Base-by-base conservation (phyloP, 306 rosid genomes). In the Rosa persica region DNA sequence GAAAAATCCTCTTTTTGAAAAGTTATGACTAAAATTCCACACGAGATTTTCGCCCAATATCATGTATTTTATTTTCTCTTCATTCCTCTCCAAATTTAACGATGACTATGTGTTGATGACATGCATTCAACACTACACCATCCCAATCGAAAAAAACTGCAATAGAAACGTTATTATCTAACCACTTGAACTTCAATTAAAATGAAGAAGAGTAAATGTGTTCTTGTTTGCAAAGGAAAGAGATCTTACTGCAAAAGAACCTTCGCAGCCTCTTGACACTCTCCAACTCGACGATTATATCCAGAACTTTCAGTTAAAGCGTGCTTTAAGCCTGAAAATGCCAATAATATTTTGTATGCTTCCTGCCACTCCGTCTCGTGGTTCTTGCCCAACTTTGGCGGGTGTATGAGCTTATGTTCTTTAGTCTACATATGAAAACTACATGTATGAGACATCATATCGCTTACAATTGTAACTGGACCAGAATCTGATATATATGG, bases 271-370 rank as follows among this genome's bases (percentile, higher is more conserved):
- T 93, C 96, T 83, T 61, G 97, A 85, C 98, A 95, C 85, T 95
- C 98, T 34, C 83, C 48, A 84, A 95, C 98, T 55, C 98, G 93
- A 79, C 51, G 77, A 79, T 95, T 95, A 87, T 92, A 95, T 78
- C 98, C 98, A 79, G 96, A 90, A 87, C 85, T 87, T 72, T 25
- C 78, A 48, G 94, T 87, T 86, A 95, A 87, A 85, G 95, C 89
- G 8, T 93, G 91, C 89, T 87, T 95, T 87, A 95, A 81, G 65
- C 98, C 98, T 55, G 98, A 95, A 84, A 91, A 92, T 65, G 97
- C 98, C 87, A 95, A 79, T 82, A 95, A 77, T 85, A 91, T 88
- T 84, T 85, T 90, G 89, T 80, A 85, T 40, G 87, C 82, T 82
- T 86, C 85, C 22, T 69, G 88, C 69, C 69, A 81, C 75, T 75